Percentiles rank a stretch among this genome's conserved stretches.
These are phyloP conservation scores for Apostasia shenzhenica DNA, from an alignment of 106 monocot genomes.

Conservation along the genomic window DNA sequence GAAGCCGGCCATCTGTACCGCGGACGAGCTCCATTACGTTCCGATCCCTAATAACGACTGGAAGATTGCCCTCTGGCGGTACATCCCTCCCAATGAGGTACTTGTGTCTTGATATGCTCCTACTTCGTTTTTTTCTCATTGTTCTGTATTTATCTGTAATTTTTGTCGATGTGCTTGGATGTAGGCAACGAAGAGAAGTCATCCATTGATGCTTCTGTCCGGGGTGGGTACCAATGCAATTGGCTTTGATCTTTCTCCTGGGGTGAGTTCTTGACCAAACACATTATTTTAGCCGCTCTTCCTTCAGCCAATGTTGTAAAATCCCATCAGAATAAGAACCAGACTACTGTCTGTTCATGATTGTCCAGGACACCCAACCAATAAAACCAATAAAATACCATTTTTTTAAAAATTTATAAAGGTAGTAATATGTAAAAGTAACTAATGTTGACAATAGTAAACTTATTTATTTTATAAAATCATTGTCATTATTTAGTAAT, in stretches of 20 bases:
- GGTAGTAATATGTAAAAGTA: too few species aligned
- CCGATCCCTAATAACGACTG: constrained; percentile 53
- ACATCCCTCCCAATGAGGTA: constrained; percentile 42
- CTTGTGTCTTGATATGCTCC: not conserved
- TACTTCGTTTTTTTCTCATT: not conserved
- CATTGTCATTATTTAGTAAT: too few species aligned
- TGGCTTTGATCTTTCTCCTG: constrained; percentile 90
- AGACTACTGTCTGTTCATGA: too few species aligned
- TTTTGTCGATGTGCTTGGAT: not conserved
- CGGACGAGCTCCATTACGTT: constrained; percentile 81
- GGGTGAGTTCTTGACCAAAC: constrained; percentile 30
- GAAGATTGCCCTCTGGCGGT: constrained; percentile 78
- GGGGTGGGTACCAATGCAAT: constrained; percentile 92
- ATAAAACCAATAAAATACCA: too few species aligned
- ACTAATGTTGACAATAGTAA: too few species aligned
- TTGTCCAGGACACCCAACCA: too few species aligned
- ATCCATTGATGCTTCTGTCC: constrained; percentile 84
- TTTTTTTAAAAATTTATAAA: too few species aligned
- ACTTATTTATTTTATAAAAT: too few species aligned
- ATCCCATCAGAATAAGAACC: too few species aligned
- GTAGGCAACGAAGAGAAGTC: constrained; percentile 87
- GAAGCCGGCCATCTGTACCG: constrained; percentile 40
- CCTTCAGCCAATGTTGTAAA: not conserved
- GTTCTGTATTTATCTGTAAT: not conserved
- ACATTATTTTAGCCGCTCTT: too few species aligned